Conservation (phyloP, 371 early-diverging fungal genomes). For the Mortierella sp. region DNA sequence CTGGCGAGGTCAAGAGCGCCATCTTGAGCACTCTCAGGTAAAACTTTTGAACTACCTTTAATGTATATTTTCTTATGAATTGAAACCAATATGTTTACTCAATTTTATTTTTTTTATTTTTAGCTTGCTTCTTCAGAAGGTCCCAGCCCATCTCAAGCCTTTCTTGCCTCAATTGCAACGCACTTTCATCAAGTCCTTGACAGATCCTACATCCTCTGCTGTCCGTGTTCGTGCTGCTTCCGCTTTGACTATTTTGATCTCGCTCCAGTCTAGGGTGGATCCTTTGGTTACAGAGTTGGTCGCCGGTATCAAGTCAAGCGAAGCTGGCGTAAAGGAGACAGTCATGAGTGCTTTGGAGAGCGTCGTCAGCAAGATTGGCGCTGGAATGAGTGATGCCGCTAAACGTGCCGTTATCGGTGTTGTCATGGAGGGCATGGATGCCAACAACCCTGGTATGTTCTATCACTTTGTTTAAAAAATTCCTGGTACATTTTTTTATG, state of each 20-base stretch:
- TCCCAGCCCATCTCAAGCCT: constrained; percentile 90
- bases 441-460: constrained; percentile 53
- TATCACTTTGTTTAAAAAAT: neutral
- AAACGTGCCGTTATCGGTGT: constrained; percentile 68
- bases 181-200: constrained; percentile 93
- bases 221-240: constrained; percentile 85
- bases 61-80: neutral
- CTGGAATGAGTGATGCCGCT: constrained; percentile 71
- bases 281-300: constrained; percentile 88
- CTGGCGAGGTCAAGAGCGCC: constrained; percentile 90
- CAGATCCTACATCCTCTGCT: constrained; percentile 77
- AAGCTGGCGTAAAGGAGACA: constrained; percentile 67
- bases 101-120: neutral
- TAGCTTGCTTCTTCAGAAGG: constrained; percentile 81
- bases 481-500: neutral
- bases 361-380: constrained; percentile 68
- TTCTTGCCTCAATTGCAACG: constrained; percentile 98
- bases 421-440: constrained; percentile 62
- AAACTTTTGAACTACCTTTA: constrained; percentile 19
- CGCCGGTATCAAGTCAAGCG: constrained; percentile 77
- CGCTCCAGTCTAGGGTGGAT: constrained; percentile 88
- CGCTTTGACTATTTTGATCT: constrained; percentile 84
- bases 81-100: constrained; percentile 3
- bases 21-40: constrained; percentile 86
- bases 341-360: constrained; percentile 77